phyloP scores from a whole-genome alignment of 2,329 filamentous ascomycete species.

The Colletotrichum tropicicola region DNA sequence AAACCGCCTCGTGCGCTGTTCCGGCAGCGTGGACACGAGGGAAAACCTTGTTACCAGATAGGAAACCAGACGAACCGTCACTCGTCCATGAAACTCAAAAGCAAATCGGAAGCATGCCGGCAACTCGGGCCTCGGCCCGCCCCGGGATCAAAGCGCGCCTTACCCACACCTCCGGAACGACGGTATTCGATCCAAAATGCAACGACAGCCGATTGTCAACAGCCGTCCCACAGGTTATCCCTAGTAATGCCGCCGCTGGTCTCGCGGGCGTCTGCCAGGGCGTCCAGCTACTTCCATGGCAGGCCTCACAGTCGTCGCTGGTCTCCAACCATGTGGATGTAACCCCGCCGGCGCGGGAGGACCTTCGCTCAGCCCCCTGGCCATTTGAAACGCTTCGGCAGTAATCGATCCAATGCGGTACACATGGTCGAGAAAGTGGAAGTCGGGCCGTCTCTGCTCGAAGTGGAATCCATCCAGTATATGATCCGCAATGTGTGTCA shows the following conservation, averaged over 20 bases:
- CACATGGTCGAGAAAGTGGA: conserved; percentile 19
- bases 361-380: conserved; percentile 4
- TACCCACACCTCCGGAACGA: conserved; percentile 6
- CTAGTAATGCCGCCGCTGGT: background rate
- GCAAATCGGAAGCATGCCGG: conserved; percentile 20
- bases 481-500: conserved; percentile 60
- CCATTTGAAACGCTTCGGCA: background rate
- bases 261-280: background rate
- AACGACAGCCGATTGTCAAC: background rate
- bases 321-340: conserved; percentile 1
- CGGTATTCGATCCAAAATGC: background rate
- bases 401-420: background rate
- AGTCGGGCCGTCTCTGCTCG: conserved; percentile 21
- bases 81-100: background rate
- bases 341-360: background rate
- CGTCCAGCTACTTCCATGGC: background rate
- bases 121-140: conserved; percentile 23
- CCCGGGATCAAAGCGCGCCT: conserved; percentile 15
- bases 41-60: conserved; percentile 2
- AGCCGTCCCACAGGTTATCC: background rate
- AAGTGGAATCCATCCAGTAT: conserved; percentile 39
- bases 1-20: background rate
- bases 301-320: background rate
- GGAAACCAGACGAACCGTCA: conserved; percentile 15
- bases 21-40: background rate